phyloP scores from a whole-genome alignment of 805 yeast genomes.

The Pichia paraexigua region DNA sequence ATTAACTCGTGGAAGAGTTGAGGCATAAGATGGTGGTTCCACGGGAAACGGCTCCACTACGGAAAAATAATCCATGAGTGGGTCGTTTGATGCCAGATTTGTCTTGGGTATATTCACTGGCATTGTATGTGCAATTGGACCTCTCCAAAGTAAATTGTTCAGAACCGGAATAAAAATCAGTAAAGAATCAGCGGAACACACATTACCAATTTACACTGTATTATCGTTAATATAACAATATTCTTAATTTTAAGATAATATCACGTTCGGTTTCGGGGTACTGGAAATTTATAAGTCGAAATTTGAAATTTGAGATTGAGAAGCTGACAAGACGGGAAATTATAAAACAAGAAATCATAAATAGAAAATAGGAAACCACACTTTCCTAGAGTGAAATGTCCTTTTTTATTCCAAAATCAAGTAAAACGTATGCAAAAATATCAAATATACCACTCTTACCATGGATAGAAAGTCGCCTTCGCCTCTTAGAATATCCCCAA shows the following conservation, averaged over 20 bases:
- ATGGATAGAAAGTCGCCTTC: not conserved
- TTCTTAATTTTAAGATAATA: too few species aligned
- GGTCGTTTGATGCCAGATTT: not conserved
- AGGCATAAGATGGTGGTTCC: conserved; percentile 30
- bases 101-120: not conserved
- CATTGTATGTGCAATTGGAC: not conserved
- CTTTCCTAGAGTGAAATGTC: too few species aligned
- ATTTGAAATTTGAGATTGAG: too few species aligned
- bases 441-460: not conserved
- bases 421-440: too few species aligned
- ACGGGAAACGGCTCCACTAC: conserved; percentile 32
- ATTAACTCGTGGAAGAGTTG: conserved; percentile 30
- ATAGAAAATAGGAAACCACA: too few species aligned
- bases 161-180: too few species aligned
- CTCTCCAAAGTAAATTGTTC: not conserved
- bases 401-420: too few species aligned
- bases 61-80: conserved; percentile 16
- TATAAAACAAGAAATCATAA: too few species aligned
- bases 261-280: not conserved
- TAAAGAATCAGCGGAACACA: too few species aligned
- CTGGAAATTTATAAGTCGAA: not conserved
- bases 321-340: not conserved
- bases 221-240: too few species aligned
- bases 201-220: too few species aligned
- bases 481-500: not conserved